These are phyloP conservation scores for Geotrichum bryndzae DNA, from an alignment of 1,139 yeast genomes.

Conservation along the genomic window DNA sequence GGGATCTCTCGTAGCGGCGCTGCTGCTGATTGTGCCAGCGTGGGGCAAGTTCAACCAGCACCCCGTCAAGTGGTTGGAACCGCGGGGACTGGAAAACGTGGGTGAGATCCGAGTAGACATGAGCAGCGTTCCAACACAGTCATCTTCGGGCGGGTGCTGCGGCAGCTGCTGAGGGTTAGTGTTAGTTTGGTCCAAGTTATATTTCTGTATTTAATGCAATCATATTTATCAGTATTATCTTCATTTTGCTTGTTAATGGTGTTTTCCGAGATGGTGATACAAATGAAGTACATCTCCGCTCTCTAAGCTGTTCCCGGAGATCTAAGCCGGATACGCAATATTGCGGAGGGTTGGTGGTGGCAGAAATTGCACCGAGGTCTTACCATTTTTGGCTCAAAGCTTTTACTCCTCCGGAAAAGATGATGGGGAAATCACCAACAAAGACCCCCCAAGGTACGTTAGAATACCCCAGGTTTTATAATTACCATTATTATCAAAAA, in stretches of 20 bases:
- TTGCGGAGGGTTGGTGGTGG: too few relatives aligned
- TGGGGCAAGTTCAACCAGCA: conserved; percentile 16
- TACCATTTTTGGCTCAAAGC: not conserved
- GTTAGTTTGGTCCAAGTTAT: not conserved
- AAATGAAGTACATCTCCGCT: not conserved
- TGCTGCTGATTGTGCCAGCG: conserved; percentile 14
- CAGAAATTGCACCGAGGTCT: not conserved
- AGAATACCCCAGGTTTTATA: not conserved
- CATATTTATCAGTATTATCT: not conserved
- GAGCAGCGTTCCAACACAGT: not conserved
- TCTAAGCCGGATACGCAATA: too few relatives aligned
- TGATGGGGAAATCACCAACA: not conserved
- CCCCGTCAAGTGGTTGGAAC: conserved; percentile 12
- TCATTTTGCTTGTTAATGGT: not conserved
- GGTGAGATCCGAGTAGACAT: not conserved
- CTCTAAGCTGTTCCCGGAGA: not conserved
- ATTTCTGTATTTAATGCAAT: not conserved
- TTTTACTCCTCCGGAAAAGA: too few relatives aligned
- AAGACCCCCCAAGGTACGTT: not conserved
- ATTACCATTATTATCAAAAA: not conserved
- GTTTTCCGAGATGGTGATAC: too few relatives aligned
- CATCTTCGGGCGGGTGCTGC: not conserved
- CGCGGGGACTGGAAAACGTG: not conserved
- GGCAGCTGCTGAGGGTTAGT: not conserved
- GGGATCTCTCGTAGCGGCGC: not conserved